Conservation (phyloP, 1,284 basidiomycete genomes). For the Porodaedalea pini region DNA sequence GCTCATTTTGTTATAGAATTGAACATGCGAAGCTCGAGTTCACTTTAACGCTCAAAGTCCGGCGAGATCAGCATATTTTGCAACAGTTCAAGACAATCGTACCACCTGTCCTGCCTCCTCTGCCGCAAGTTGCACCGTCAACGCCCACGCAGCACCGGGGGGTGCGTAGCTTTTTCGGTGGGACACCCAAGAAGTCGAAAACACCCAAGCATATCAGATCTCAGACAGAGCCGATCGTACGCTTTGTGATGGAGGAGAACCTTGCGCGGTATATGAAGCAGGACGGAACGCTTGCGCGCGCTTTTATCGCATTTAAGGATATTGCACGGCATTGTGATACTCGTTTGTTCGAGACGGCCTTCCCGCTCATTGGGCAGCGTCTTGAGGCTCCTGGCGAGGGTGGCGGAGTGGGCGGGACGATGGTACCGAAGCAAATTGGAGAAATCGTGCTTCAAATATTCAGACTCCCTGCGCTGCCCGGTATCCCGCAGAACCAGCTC, state of each 20-base stretch:
- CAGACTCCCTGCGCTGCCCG: conserved; percentile 83
- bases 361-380: conserved; percentile 78
- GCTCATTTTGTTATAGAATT: conserved; percentile 46
- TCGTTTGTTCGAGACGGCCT: conserved; percentile 77
- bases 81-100: conserved; percentile 65
- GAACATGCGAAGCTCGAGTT: conserved; percentile 90
- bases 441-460: conserved; percentile 87
- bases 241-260: conserved; percentile 45
- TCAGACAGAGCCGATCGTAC: conserved; percentile 16
- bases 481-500: conserved; percentile 71
- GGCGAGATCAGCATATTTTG: conserved; percentile 77
- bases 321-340: conserved; percentile 79
- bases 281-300: conserved; percentile 76
- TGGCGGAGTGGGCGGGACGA: conserved; percentile 40
- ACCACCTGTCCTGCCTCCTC: conserved; percentile 44
- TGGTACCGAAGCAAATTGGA: conserved; percentile 62
- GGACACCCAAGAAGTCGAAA: conserved; percentile 67
- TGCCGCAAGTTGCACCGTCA: conserved; percentile 39
- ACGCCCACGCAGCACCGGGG: conserved; percentile 44
- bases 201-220: conserved; percentile 25
- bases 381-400: conserved; percentile 37
- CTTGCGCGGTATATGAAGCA: conserved; percentile 79
- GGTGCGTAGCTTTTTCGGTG: conserved; percentile 73
- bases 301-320: conserved; percentile 84
- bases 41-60: conserved; percentile 80